Evolutionary conservation across 2,329 filamentous ascomycete genomes (phyloP), one percentile per base, ranked within the genome.

Genomic region (Fusarium buharicum): DNA sequence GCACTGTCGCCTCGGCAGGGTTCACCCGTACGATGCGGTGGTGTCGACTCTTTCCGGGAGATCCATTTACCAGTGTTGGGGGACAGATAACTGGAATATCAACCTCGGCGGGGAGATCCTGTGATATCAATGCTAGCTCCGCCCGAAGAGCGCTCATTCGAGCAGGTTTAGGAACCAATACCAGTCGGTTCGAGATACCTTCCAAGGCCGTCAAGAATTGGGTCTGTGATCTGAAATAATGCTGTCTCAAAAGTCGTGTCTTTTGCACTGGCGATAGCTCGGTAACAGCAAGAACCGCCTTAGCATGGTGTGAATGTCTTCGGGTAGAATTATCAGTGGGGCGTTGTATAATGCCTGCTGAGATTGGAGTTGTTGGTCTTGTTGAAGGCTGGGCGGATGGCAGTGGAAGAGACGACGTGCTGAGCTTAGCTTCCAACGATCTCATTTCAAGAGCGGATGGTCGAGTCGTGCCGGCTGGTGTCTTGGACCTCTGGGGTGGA

Each of bases 1-100:
- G 78, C 50, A 93, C 92, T 1, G 91, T 94, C 6, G 91, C 89
- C 75, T 95, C 91, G 2, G 90, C 90, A 7, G 91, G 92, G 70
- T 93, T 95, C 45, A 95, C 82, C 33, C 91, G 86, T 40, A 95
- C 91, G 56, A 95, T 92, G 31, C 91, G 86, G 72, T 95, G 91
- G 73, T 95, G 92, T 50, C 85, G 86, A 70, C 91, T 93, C 71
- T 86, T 88, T 22, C 89, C 86, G 3, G 90, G 86, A n/a, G 86
- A 84, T 18, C 91, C 90, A 74, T 91, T 85, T 11, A 90, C 83
- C 44, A 94, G 76, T 0, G 87, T 88, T 1, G 90, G 89, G 14
- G 91, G 91, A 66, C 90, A 93, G 51, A 95, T 91, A 9, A 93
- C 83, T 0, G 91, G 91, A 50, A 95, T 90, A 69, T 95, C 91